Evolutionary conservation across 352 stramenopile species (phyloP).

Genomic region (Lagenidium sp.): DNA sequence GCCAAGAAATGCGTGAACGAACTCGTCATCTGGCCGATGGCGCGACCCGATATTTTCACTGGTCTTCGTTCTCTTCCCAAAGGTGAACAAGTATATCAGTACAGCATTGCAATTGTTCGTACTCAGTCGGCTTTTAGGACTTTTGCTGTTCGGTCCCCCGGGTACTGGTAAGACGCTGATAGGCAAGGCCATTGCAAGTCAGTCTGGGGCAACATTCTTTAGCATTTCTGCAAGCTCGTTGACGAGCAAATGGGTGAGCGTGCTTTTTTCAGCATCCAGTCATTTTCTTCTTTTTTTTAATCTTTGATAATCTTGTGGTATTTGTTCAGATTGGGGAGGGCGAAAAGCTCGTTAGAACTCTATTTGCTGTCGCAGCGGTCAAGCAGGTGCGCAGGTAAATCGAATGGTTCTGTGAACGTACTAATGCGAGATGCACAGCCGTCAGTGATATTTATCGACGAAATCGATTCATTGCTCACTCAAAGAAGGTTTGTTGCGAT

Average conservation of each 20-base stretch:
- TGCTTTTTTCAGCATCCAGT: background rate
- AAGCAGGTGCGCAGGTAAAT: conserved; percentile 50
- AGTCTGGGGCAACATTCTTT: conserved; percentile 98
- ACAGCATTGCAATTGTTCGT: too few relatives aligned
- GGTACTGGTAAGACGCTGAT: conserved; percentile 98
- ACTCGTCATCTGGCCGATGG: conserved; percentile 98
- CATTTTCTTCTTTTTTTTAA: background rate
- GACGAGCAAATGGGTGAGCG: conserved; percentile 97
- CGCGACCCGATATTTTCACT: conserved; percentile 96
- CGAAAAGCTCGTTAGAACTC: conserved; percentile 95
- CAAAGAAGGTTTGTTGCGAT: conserved; percentile 85
- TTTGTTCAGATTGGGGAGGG: conserved; percentile 93
- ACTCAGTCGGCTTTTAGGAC: too few relatives aligned
- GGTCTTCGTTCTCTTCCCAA: conserved; percentile 90
- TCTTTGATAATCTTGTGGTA: background rate
- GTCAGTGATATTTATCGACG: conserved; percentile 99
- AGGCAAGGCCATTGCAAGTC: conserved; percentile 98
- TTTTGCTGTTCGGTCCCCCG: conserved; percentile 94
- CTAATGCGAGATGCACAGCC: conserved; percentile 43
- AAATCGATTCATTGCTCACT: conserved; percentile 98
- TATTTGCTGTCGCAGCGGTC: conserved; percentile 94
- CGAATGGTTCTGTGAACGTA: background rate
- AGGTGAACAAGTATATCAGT: too few relatives aligned
- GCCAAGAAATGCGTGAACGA: conserved; percentile 98
- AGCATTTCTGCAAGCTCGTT: conserved; percentile 98